phyloP scores from a whole-genome alignment of 495 filamentous ascomycete genomes.

The Cudoniella acicularis region DNA sequence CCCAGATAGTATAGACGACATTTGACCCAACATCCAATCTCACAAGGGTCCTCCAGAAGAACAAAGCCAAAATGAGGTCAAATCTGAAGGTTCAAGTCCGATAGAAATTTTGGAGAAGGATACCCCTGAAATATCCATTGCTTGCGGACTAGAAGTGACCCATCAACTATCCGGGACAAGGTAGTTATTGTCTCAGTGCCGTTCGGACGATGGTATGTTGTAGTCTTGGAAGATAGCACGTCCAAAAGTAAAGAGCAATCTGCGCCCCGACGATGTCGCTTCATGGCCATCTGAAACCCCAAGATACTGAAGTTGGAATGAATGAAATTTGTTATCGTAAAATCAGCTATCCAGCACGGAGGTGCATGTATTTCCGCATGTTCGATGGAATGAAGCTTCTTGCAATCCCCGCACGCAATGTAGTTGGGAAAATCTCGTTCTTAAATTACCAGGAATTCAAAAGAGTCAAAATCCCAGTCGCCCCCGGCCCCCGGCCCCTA shows the following conservation, averaged over 20 bases:
- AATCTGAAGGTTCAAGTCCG: neutral
- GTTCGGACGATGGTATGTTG: neutral
- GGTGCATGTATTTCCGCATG: neutral
- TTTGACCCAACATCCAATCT: too few relatives aligned
- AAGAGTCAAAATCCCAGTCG: too few relatives aligned
- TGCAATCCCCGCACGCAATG: slow-evolving; percentile 7
- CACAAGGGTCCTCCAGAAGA: neutral
- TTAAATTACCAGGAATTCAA: slow-evolving; percentile 10
- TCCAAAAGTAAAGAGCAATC: slow-evolving; percentile 3
- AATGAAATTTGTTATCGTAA: neutral
- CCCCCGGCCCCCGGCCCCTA: too few relatives aligned
- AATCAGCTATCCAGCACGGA: slow-evolving; percentile 11
- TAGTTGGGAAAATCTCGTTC: slow-evolving; percentile 11
- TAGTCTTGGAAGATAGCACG: neutral
- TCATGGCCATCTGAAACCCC: slow-evolving; percentile 19
- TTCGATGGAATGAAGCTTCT: slow-evolving; percentile 11
- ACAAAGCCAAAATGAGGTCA: slow-evolving; percentile 10
- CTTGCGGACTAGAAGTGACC: slow-evolving; percentile 15
- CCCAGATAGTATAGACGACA: too few relatives aligned
- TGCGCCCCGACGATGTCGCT: slow-evolving; percentile 6
- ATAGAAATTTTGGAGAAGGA: slow-evolving; percentile 12
- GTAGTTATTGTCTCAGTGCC: slow-evolving; percentile 5
- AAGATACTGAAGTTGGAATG: slow-evolving; percentile 7
- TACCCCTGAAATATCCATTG: slow-evolving; percentile 10
- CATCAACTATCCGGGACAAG: slow-evolving; percentile 9